These are phyloP conservation scores for Acanthamoeba sp. DNA, from an alignment of 208 protist species.

Conservation along the genomic window DNA sequence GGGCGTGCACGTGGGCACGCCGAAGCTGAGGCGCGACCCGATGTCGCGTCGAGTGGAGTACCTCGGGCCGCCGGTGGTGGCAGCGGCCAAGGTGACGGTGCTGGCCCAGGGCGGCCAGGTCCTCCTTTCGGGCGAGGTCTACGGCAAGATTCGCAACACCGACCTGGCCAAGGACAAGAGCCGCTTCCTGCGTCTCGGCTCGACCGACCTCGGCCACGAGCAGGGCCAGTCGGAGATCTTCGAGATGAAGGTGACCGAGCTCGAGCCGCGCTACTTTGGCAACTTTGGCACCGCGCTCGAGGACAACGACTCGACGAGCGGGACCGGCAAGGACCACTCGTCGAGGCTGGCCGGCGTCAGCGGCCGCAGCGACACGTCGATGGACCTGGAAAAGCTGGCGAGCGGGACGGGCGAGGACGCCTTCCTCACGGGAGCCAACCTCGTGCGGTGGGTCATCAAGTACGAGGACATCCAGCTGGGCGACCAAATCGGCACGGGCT, in stretches of 20 bases:
- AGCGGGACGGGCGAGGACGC: not conserved
- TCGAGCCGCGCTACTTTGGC: conserved; percentile 22
- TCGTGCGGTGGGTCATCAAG: conserved; percentile 22
- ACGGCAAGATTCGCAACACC: not conserved
- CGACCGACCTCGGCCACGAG: not conserved
- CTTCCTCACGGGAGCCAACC: conserved; percentile 25
- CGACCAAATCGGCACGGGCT: conserved; percentile 59
- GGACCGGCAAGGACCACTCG: conserved; percentile 12
- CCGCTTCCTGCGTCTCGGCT: not conserved
- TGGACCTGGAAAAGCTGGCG: conserved; percentile 13
- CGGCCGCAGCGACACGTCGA: conserved; percentile 2
- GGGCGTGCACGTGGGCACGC: conserved; percentile 31
- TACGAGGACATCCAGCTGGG: conserved; percentile 26
- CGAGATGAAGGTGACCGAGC: not conserved
- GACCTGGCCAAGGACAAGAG: not conserved
- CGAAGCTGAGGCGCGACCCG: not conserved
- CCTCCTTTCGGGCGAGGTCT: not conserved
- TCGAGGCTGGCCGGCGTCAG: not conserved
- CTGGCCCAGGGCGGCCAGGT: conserved; percentile 73
- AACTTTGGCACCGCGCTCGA: not conserved
- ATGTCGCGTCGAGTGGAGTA: conserved; percentile 45
- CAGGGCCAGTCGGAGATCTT: not conserved
- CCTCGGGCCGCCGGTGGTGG: not conserved
- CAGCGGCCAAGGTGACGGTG: not conserved
- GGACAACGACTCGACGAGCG: not conserved